A percentile compares a stretch with the other conserved stretches of the same genome.
phyloP scores from a whole-genome alignment of 768 basidiomycete species.

The Rubroboletus pulcherrimus region DNA sequence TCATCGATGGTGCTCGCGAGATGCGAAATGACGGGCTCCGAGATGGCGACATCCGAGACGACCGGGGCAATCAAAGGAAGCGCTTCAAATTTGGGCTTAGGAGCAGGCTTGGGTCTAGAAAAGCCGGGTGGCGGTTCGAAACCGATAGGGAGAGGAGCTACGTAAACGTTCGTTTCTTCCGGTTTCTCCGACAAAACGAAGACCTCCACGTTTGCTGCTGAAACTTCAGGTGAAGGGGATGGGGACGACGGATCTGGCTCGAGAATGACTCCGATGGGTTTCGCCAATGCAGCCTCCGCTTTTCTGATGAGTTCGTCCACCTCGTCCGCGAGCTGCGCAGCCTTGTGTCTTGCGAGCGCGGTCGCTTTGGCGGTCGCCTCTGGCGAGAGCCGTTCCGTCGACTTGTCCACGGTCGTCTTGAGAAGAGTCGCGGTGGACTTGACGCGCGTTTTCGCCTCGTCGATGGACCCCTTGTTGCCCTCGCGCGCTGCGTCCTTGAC shows the following conservation, averaged over 20 bases:
- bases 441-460: constrained; percentile 43
- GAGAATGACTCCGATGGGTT: constrained; percentile 30
- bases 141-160: constrained; percentile 79
- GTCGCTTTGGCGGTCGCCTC: constrained; percentile 34
- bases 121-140: constrained; percentile 94
- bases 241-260: constrained; percentile 25
- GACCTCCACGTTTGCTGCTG: constrained; percentile 24
- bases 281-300: constrained; percentile 69
- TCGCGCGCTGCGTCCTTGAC: constrained; percentile 36
- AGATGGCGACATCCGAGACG: constrained; percentile 63
- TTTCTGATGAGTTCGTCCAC: constrained; percentile 63
- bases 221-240: constrained; percentile 26
- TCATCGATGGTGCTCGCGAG: constrained; percentile 91
- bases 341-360: constrained; percentile 42
- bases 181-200: constrained; percentile 24
- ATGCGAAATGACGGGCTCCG: constrained; percentile 91
- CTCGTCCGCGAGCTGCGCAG: constrained; percentile 55
- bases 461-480: constrained; percentile 34
- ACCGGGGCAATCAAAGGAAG: constrained; percentile 82
- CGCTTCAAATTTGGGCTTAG: constrained; percentile 31
- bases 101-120: constrained; percentile 54
- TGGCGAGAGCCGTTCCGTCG: constrained; percentile 26
- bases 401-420: constrained; percentile 48
- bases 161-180: constrained; percentile 43
- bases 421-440: constrained; percentile 41